Conservation (phyloP, 257 asterid species). For the Rauvolfia tetraphylla region DNA sequence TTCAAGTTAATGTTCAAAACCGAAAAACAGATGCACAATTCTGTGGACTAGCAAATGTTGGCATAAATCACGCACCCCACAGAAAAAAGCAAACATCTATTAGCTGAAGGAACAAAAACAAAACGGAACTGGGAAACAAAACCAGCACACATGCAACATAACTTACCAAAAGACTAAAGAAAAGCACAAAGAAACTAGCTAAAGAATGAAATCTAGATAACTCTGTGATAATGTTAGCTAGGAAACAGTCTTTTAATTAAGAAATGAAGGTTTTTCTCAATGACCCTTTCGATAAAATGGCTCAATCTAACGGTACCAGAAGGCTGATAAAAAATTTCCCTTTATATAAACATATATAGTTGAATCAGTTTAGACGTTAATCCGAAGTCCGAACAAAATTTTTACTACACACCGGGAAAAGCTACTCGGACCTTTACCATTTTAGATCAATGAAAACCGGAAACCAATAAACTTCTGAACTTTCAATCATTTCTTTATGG, state of each 20-base stretch:
- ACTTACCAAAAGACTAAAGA: not conserved
- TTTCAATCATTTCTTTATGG: not conserved
- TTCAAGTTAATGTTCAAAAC: not conserved
- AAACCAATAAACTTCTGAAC: not conserved
- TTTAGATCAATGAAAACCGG: not conserved
- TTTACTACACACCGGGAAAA: not conserved
- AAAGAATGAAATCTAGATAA: not conserved
- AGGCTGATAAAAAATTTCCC: not conserved
- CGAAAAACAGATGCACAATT: not conserved
- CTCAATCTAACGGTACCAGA: not conserved
- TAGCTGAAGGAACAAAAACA: not conserved
- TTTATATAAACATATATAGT: not conserved
- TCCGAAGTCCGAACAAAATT: not conserved
- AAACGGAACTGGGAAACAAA: not conserved
- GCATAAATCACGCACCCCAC: not conserved
- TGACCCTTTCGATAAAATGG: not conserved
- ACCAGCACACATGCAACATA: not conserved
- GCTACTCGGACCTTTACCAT: too few species aligned
- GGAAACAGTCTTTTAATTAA: not conserved
- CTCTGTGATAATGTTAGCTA: too few species aligned
- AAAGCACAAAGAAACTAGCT: not conserved
- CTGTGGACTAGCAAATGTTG: too few species aligned
- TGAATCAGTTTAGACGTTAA: not conserved
- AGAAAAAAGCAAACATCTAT: not conserved
- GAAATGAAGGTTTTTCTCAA: not conserved